Evolutionary conservation across 2,329 filamentous ascomycete species (phyloP).

Genomic region (Exophiala aquamarina): DNA sequence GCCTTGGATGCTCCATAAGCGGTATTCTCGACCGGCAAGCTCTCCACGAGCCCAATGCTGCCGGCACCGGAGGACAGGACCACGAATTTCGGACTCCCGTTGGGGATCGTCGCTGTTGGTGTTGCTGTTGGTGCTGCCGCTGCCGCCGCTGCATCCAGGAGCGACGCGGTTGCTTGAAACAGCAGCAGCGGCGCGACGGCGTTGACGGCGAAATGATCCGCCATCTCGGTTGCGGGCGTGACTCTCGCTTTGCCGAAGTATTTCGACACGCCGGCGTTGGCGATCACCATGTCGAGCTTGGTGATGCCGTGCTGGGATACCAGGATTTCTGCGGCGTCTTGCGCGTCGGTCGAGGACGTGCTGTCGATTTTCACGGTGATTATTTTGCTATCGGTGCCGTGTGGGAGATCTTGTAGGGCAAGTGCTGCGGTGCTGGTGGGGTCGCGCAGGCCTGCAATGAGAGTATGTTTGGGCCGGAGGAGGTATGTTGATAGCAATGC

Average conservation of each 20-base stretch:
- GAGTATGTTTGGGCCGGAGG: slow-evolving; percentile 20
- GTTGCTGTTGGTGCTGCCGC: background rate
- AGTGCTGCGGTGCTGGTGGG: slow-evolving; percentile 24
- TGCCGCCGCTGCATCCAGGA: slow-evolving; percentile 42
- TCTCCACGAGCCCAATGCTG: background rate
- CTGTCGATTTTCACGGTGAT: slow-evolving; percentile 28
- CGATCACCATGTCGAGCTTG: slow-evolving; percentile 52
- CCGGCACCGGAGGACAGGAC: slow-evolving; percentile 3
- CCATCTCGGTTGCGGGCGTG: slow-evolving; percentile 24
- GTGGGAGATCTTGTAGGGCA: slow-evolving; percentile 1
- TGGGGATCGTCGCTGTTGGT: background rate
- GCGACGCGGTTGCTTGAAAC: slow-evolving; percentile 45
- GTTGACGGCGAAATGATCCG: slow-evolving; percentile 35
- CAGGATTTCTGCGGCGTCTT: slow-evolving; percentile 34
- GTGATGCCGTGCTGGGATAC: slow-evolving; percentile 36
- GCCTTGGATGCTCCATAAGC: slow-evolving; percentile 63
- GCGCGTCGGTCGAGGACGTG: slow-evolving; percentile 32
- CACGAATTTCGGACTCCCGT: slow-evolving; percentile 7
- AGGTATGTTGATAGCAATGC: slow-evolving; percentile 29
- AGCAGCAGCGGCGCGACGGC: slow-evolving; percentile 41
- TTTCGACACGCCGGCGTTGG: slow-evolving; percentile 46
- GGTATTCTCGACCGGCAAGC: slow-evolving; percentile 22
- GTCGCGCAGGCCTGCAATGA: slow-evolving; percentile 21
- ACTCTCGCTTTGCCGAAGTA: slow-evolving; percentile 18
- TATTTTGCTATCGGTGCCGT: slow-evolving; percentile 18